phyloP scores from a whole-genome alignment of 768 basidiomycete genomes.

The Russula lepida region DNA sequence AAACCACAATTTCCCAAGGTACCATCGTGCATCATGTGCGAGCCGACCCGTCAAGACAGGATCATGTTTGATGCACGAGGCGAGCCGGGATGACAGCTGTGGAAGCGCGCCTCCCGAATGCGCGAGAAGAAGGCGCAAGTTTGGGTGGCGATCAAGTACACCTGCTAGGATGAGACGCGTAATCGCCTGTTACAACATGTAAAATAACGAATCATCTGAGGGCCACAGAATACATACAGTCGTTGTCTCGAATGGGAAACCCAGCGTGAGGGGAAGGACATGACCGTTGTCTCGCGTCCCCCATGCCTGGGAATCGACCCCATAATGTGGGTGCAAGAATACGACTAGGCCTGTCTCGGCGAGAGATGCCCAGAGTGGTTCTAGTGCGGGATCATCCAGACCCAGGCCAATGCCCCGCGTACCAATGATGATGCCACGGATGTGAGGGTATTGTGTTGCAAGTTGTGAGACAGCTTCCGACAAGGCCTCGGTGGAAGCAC shows the following conservation, averaged over 20 bases:
- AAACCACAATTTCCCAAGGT: conserved; percentile 70
- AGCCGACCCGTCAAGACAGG: conserved; percentile 67
- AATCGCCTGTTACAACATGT: conserved; percentile 38
- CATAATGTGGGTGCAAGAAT: conserved; percentile 85
- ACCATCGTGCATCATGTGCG: conserved; percentile 75
- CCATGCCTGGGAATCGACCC: conserved; percentile 65
- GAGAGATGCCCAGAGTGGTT: conserved; percentile 77
- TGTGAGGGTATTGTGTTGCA: conserved; percentile 44
- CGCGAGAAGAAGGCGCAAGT: conserved; percentile 69
- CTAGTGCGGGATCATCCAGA: conserved; percentile 68
- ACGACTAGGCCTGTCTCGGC: conserved; percentile 60
- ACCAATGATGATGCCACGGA: conserved; percentile 76
- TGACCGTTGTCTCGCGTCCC: conserved; percentile 77
- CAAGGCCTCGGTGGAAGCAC: conserved; percentile 44
- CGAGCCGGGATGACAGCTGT: conserved; percentile 73
- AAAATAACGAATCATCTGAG: background rate
- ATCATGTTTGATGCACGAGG: conserved; percentile 81
- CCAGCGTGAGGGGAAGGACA: conserved; percentile 77
- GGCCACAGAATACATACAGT: conserved; percentile 45
- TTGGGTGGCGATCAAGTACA: conserved; percentile 69
- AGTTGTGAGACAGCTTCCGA: conserved; percentile 64
- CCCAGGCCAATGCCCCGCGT: conserved; percentile 71
- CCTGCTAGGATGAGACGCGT: conserved; percentile 78
- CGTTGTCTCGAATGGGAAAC: conserved; percentile 89
- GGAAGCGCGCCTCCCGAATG: conserved; percentile 85